Evolutionary conservation across 495 filamentous ascomycete species (phyloP), one percentile per base, ranked within the genome.

Genomic region (Penicillium cosmopolitanum): DNA sequence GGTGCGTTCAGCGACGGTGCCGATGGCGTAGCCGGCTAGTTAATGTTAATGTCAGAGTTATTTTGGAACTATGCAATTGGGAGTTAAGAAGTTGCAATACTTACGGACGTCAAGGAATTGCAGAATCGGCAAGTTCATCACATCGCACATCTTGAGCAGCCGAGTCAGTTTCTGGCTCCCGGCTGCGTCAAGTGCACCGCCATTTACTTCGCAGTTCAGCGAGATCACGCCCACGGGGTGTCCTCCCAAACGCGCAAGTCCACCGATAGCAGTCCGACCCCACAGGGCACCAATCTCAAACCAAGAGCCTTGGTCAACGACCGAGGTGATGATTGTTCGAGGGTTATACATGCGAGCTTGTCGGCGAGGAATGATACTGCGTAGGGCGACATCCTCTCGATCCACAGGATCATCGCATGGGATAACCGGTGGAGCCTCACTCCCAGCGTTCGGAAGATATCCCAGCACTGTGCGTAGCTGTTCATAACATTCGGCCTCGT

Each of bases 281-380:
- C 85, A 88, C 4, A 85, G 73, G 0, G 79, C 63, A 7, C 85
- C 85, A 51, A 87, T 87, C 62, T 87, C 85, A 62, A 88, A 88
- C 74, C 80, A 88, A 0, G 80, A 84, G 33, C 60, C 75, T 3
- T 57, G 53, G 63, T 87, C 85, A 7, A 85, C 80, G 12, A 88
- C 79, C 3, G 77, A 80, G 1, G 63, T 73, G 53, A 88, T 84
- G 60, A 87, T 82, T 10, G 75, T 80, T 3, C 82, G 69, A 0
- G 82, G 71, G 59, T 86, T 81, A 64, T 87, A 88, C 83, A 85
- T 88, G 4, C 85, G 75, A 9, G 82, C 79, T 52, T 80, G 77
- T 28, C 77, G 73, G 16, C 85, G 75, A 2, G 85, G 85, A 28
- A 88, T 82, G 36, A 87, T 82, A 11, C 75, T 79, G 13, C 85